Evolutionary conservation across 2,329 filamentous ascomycete genomes (phyloP).

Genomic region (Nectriaceae sp.): DNA sequence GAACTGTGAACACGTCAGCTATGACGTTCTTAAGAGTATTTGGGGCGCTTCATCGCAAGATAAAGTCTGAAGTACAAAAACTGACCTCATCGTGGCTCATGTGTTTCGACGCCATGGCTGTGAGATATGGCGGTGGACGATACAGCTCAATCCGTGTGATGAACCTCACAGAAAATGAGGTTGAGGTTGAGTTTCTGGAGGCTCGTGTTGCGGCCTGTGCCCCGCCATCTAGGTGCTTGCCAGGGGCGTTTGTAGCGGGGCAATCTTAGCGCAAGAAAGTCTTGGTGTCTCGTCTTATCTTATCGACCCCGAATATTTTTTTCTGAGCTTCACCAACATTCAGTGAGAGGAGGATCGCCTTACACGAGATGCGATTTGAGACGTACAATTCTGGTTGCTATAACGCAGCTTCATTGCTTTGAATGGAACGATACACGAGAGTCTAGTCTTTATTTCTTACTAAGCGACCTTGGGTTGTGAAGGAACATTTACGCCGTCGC

Average conservation of each 20-base stretch:
- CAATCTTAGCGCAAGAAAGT: not conserved
- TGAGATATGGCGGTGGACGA: conserved; percentile 7
- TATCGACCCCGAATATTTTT: not conserved
- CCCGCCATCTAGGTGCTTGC: conserved; percentile 18
- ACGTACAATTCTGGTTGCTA: too few relatives aligned
- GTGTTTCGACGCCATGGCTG: conserved; percentile 22
- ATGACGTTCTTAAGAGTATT: too few relatives aligned
- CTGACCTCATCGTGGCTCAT: conserved; percentile 31
- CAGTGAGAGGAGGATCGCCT: too few relatives aligned
- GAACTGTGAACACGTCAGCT: conserved; percentile 57
- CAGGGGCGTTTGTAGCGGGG: conserved; percentile 12
- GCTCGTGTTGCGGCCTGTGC: conserved; percentile 15
- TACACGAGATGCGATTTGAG: too few relatives aligned
- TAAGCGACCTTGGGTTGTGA: not conserved
- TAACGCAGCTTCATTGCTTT: too few relatives aligned
- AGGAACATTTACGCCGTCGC: not conserved
- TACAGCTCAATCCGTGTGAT: conserved; percentile 9
- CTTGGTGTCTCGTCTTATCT: not conserved
- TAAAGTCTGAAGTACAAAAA: too few relatives aligned
- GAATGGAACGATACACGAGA: too few relatives aligned
- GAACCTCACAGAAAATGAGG: conserved; percentile 9
- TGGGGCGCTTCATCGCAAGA: too few relatives aligned
- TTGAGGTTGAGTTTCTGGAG: conserved; percentile 13
- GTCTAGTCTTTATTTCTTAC: not conserved
- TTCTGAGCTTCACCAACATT: not conserved